Base-by-base conservation (phyloP, 169 alveolate species). In the Plasmodium inui region DNA sequence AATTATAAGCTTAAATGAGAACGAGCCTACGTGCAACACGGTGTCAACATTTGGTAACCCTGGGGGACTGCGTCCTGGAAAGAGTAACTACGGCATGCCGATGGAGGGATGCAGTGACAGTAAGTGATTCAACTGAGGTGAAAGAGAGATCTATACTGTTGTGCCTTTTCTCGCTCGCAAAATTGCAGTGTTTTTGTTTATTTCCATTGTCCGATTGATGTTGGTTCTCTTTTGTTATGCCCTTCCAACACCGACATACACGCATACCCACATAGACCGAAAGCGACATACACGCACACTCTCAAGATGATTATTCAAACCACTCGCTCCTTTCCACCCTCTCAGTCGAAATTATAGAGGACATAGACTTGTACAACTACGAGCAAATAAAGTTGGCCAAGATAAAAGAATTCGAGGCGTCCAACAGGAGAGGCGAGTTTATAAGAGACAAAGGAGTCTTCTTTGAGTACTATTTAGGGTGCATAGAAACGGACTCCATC, bases 401-500 rank as follows among this genome's bases (percentile, higher is more conserved):
- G 92, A 74, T 86, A 44, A 78, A 76, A 74, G 93, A 86, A 76
- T 55, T 74, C n/a, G 73, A 86, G 70, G 39, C 28, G 80, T 74
- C 76, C n/a, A 74, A 55, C 39, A 86, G 44, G 53, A 78, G 70
- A 34, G 93, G 67, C 1, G 82, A 86, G 67, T 76, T 86, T 19
- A 34, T 86, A 32, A 86, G 93, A 55, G 80, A 78, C 61, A 76
- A 86, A 34, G 93, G 93, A 14, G 93, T 86, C n/a, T 86, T 34
- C 67, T 86, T 86, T 86, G 93, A 86, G 32, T 86, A 86, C 67
- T 86, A 86, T 12, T 26, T 86, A 53, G 93, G 93, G 19, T 86
- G 93, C 44, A 86, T 86, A 86, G 93, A 86, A 32, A 76, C 93
- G 3, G 93, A 86, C 19, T 86, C 93, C 26, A 86, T 86, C 12